Conservation (phyloP, 164 flowering plant genomes). For the Macadamia tetraphylla region DNA sequence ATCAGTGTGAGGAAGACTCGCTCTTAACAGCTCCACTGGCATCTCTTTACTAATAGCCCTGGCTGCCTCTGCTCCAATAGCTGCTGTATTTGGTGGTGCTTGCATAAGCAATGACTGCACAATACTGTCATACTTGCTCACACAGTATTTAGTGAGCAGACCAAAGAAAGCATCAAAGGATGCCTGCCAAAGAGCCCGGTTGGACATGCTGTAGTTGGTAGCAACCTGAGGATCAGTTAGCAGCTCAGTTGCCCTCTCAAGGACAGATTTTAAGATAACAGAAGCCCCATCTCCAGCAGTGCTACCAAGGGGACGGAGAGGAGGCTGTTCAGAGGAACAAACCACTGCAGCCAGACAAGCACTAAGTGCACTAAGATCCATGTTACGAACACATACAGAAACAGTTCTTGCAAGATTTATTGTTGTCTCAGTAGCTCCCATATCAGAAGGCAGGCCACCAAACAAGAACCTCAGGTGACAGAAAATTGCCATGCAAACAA, state of each 20-base stretch:
- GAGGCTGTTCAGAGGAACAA: conserved; percentile 73
- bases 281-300: conserved; percentile 63
- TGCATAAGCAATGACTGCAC: conserved; percentile 33
- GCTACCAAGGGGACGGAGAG: conserved; percentile 59
- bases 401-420: conserved; percentile 38
- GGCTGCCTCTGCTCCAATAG: conserved; percentile 31
- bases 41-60: conserved; percentile 42
- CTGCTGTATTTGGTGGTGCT: conserved; percentile 14
- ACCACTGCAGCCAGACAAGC: conserved; percentile 71
- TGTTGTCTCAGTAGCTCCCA: conserved; percentile 36
- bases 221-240: conserved; percentile 35
- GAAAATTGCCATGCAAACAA: conserved; percentile 67
- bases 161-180: conserved; percentile 55
- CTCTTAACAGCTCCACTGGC: conserved; percentile 57
- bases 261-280: conserved; percentile 38
- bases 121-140: conserved; percentile 46
- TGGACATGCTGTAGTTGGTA: conserved; percentile 23
- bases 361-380: conserved; percentile 65
- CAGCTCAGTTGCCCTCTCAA: conserved; percentile 53
- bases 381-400: conserved; percentile 33
- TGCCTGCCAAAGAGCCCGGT: conserved; percentile 57
- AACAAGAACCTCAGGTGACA: conserved; percentile 60
- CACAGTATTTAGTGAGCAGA: conserved; percentile 54
- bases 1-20: conserved; percentile 54
- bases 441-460: conserved; percentile 48